Evolutionary conservation across 192 early-diverging fungal species (phyloP).

Genomic region (Umbelopsis ramanniana): DNA sequence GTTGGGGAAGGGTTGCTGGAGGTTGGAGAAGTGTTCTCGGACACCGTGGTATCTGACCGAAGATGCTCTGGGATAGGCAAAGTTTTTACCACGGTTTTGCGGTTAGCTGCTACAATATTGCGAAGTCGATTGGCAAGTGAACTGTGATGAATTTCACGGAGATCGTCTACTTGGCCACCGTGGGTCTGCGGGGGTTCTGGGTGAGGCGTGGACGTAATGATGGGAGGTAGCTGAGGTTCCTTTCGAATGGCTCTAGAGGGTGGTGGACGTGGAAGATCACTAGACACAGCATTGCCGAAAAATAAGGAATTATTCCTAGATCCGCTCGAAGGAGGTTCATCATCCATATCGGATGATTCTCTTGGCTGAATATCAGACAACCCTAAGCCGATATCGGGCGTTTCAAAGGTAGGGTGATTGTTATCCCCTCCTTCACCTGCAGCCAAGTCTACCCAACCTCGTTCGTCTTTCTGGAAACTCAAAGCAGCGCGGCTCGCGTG

Average conservation of each 20-base stretch:
- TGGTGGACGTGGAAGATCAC: slow-evolving; percentile 10
- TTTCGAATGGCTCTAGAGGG: slow-evolving; percentile 2
- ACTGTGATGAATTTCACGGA: slow-evolving; percentile 6
- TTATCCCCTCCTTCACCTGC: neutral
- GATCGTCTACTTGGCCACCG: neutral
- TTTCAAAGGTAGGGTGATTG: neutral
- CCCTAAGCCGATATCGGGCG: neutral
- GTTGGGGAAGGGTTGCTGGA: neutral
- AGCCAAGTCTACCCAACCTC: slow-evolving; percentile 3
- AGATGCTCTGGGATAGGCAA: slow-evolving; percentile 15
- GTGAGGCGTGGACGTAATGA: neutral
- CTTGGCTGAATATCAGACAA: neutral
- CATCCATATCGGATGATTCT: slow-evolving; percentile 22
- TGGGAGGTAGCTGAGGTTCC: neutral
- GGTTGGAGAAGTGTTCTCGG: neutral
- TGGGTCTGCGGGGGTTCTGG: neutral
- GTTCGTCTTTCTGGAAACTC: slow-evolving; percentile 2
- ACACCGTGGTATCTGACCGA: neutral
- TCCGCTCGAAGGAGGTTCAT: slow-evolving; percentile 9
- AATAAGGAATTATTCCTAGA: slow-evolving; percentile 16
- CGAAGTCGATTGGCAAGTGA: slow-evolving; percentile 4
- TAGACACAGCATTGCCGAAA: neutral
- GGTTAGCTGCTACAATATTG: slow-evolving; percentile 15
- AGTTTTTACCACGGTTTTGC: slow-evolving; percentile 1
- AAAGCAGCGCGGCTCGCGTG: neutral